A percentile compares a stretch with the other conserved stretches of the same genome.
phyloP scores from a whole-genome alignment of 768 basidiomycete genomes.

The Chiua virens region DNA sequence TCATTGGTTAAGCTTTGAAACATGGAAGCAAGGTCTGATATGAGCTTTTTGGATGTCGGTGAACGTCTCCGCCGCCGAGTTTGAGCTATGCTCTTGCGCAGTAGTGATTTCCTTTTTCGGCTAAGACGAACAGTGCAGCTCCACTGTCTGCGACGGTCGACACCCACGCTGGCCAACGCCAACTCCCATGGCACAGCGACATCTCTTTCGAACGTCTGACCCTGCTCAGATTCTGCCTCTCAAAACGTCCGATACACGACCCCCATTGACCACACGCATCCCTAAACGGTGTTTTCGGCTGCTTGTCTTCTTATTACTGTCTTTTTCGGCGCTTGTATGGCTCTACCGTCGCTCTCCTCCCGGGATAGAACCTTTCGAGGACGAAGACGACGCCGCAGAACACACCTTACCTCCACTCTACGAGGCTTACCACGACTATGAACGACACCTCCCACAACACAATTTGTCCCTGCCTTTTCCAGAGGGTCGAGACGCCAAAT shows the following conservation, averaged over 20 bases:
- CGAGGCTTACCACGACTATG: conserved; percentile 41
- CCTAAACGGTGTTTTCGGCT: conserved; percentile 14
- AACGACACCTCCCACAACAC: conserved; percentile 48
- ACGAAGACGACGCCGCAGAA: background rate
- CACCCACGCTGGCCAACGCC: too few relatives aligned
- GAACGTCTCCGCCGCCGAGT: too few relatives aligned
- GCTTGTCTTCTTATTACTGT: conserved; percentile 9
- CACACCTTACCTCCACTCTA: conserved; percentile 45
- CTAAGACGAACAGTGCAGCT: too few relatives aligned
- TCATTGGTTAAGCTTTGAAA: too few relatives aligned
- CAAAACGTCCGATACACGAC: conserved; percentile 8
- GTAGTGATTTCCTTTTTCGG: too few relatives aligned
- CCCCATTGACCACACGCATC: background rate
- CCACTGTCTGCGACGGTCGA: conserved; percentile 13
- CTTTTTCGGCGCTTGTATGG: conserved; percentile 14
- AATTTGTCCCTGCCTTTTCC: conserved; percentile 38
- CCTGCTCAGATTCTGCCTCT: conserved; percentile 17
- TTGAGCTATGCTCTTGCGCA: too few relatives aligned
- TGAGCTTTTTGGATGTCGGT: too few relatives aligned
- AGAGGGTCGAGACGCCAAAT: conserved; percentile 41
- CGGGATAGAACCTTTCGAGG: background rate
- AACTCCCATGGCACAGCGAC: conserved; percentile 6
- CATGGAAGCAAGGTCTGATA: too few relatives aligned
- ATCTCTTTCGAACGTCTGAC: conserved; percentile 2
- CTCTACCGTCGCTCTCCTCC: conserved; percentile 5